Percentiles rank a stretch among this genome's conserved stretches.
Conservation (phyloP, 108 stramenopile species). For the Hondaea fermentalgiana region DNA sequence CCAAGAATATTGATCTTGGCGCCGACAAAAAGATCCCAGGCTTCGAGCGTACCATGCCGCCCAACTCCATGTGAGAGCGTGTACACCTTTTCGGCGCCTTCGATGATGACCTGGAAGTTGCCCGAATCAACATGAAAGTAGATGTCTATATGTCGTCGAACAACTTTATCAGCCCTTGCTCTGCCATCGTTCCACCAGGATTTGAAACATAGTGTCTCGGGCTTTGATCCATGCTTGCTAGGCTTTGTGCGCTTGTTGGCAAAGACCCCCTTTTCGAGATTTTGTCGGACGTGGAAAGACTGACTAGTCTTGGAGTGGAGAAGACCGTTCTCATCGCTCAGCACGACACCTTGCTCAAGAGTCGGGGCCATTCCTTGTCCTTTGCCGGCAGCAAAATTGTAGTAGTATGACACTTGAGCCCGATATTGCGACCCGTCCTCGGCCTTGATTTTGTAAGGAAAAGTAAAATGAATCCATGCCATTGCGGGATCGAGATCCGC, state of each 20-base stretch:
- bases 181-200: slow-evolving; percentile 14
- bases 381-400: background rate
- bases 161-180: background rate
- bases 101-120: background rate
- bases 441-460: background rate
- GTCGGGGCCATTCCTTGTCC: background rate
- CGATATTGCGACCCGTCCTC: background rate
- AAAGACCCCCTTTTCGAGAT: background rate
- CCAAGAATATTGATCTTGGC: background rate
- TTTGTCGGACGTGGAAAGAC: background rate
- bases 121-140: background rate
- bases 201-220: background rate
- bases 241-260: background rate
- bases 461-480: background rate
- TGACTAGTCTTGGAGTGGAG: background rate
- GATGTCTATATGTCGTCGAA: background rate
- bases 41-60: background rate
- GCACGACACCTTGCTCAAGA: background rate
- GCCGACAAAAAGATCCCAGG: background rate
- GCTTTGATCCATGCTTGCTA: background rate
- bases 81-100: background rate
- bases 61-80: background rate
- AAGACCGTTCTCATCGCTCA: background rate
- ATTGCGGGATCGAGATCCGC: background rate
- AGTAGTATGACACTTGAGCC: background rate